Evolutionary conservation across 164 flowering plant genomes (phyloP), one percentile per base, ranked within the genome.

Genomic region (Chimonanthus salicifolius): DNA sequence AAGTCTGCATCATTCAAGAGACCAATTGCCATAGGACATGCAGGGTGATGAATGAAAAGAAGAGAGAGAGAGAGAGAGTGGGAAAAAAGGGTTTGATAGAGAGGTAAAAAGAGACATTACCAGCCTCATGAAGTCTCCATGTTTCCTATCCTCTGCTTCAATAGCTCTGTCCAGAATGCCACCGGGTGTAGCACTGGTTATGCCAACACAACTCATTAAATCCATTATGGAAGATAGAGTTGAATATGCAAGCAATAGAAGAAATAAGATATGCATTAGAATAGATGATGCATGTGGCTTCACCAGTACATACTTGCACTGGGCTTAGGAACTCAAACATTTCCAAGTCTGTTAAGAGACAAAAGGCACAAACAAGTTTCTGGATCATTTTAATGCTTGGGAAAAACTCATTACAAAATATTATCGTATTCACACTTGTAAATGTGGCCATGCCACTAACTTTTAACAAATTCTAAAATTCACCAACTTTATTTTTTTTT

Each of bases 91-190:
- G 58, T 7, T 51, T 51, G 9, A 51, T 9, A 51, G 3, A 51
- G 13, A 15, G 16, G 13, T 51, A 16, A 70, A 9, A 50, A 20
- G 73, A 71, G 76, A 46, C 54, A 62, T 33, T 88, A 94, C 98
- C 97, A 94, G 90, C 78, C 96, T 90, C 83, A 94, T 67, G 72
- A 94, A 85, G 76, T 94, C 98, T 51, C 98, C 95, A 74, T 94
- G 98, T 81, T 82, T 92, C 70, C 75, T 80, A 72, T 91, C 97
- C 83, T 94, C 98, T 8, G 98, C 97, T 83, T 94, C 97, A 76
- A 94, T 80, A 69, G 97, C 94, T 85, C 79, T 88, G 81, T 94
- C 98, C 75, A 94, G 88, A 78, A 94, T 94, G 70, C 98, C 97
- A 72, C 98, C 98, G 8, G 98, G 80, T 69, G 98, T 94, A 72